Conservation (phyloP, 768 basidiomycete species). For the Lactifluus hygrophoroides region DNA sequence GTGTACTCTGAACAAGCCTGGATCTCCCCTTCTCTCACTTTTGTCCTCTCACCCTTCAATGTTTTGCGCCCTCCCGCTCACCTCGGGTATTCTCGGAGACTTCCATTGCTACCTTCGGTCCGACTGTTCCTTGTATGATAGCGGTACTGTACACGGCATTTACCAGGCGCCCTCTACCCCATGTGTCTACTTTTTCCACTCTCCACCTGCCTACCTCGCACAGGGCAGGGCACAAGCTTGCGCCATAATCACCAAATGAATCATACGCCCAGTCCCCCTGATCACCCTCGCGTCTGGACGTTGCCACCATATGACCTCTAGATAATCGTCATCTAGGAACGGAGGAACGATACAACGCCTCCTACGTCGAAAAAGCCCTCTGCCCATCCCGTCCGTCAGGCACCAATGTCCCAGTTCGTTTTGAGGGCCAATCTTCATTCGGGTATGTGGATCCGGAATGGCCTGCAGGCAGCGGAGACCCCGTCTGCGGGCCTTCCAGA, state of each 20-base stretch:
- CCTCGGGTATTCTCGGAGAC: not conserved
- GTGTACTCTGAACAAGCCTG: too few relatives aligned
- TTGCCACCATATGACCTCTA: not conserved
- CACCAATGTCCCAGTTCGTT: not conserved
- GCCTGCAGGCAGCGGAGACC: too few relatives aligned
- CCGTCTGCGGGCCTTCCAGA: too few relatives aligned
- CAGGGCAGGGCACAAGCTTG: not conserved
- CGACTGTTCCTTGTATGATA: not conserved
- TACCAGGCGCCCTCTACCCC: constrained; percentile 1
- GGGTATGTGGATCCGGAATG: not conserved
- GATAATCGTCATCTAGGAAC: too few relatives aligned
- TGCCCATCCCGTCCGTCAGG: not conserved
- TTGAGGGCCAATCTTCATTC: not conserved
- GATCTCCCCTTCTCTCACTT: not conserved
- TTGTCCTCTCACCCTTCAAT: not conserved
- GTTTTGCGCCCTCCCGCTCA: not conserved
- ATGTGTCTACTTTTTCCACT: constrained; percentile 1
- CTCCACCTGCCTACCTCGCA: not conserved
- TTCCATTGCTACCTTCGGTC: not conserved
- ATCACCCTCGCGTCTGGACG: not conserved
- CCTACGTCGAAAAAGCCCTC: too few relatives aligned
- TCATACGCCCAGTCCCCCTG: not conserved
- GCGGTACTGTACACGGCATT: not conserved
- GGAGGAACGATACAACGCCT: too few relatives aligned
- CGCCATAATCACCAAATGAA: not conserved